These are phyloP conservation scores for Pogostemon cablin DNA, from an alignment of 257 asterid species.

Conservation along the genomic window DNA sequence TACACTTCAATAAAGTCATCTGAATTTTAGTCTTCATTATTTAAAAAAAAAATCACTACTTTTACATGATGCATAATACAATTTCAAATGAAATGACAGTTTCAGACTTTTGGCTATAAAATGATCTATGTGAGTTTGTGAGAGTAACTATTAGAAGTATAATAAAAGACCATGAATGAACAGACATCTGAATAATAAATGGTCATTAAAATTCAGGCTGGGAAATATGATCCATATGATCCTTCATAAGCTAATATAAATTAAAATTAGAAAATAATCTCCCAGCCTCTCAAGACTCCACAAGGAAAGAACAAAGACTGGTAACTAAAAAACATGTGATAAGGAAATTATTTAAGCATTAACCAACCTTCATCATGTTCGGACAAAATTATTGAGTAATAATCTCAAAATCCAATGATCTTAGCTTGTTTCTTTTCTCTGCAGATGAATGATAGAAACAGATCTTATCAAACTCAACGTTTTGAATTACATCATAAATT, in stretches of 20 bases:
- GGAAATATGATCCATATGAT: not conserved
- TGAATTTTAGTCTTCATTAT: not conserved
- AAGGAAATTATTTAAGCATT: constrained; percentile 1
- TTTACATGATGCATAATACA: not conserved
- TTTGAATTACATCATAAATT: constrained; percentile 8
- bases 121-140: not conserved
- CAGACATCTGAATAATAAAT: constrained; percentile 7
- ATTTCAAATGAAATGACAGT: not conserved
- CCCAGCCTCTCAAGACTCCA: constrained; percentile 1
- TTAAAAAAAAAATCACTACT: not conserved
- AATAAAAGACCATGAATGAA: constrained; percentile 2
- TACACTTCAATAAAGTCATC: not conserved
- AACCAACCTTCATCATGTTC: constrained; percentile 26
- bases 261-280: not conserved
- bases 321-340: not conserved
- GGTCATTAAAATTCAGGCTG: not conserved
- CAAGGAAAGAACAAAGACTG: not conserved
- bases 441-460: constrained; percentile 28
- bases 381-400: not conserved
- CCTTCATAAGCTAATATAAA: constrained; percentile 8
- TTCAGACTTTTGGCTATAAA: not conserved
- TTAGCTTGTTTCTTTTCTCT: constrained; percentile 16
- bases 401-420: constrained; percentile 17
- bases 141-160: not conserved
- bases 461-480: constrained; percentile 10